phyloP scores from a whole-genome alignment of 768 basidiomycete genomes.

The Russula virescens region DNA sequence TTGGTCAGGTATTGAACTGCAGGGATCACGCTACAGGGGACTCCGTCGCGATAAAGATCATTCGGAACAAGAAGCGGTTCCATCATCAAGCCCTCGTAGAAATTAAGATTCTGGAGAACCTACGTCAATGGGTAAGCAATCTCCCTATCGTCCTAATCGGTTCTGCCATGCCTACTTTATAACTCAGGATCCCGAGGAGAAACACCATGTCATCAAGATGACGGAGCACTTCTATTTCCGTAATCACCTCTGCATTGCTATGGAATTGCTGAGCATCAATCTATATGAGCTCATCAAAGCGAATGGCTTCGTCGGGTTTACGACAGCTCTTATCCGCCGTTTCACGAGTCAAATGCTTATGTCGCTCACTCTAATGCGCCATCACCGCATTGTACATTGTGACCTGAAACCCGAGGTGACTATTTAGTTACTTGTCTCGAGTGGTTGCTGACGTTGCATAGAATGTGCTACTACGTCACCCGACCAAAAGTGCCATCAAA shows the following conservation, averaged over 20 bases:
- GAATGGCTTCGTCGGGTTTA: conserved; percentile 97
- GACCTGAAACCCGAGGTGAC: conserved; percentile 95
- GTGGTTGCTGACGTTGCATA: conserved; percentile 31
- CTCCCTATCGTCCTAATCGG: neutral
- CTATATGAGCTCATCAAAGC: conserved; percentile 99
- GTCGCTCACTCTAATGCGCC: conserved; percentile 88
- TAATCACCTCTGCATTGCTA: conserved; percentile 95
- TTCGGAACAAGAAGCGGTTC: conserved; percentile 98
- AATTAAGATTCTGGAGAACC: conserved; percentile 95
- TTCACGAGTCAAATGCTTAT: conserved; percentile 95
- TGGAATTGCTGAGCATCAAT: conserved; percentile 97
- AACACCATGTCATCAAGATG: conserved; percentile 97
- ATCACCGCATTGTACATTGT: conserved; percentile 97
- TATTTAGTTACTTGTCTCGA: neutral
- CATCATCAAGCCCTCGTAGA: conserved; percentile 98
- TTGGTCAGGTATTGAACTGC: conserved; percentile 94
- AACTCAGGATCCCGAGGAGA: conserved; percentile 86
- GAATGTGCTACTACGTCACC: conserved; percentile 94
- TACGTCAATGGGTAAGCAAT: conserved; percentile 92
- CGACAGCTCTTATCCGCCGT: conserved; percentile 87
- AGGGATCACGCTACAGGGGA: conserved; percentile 92
- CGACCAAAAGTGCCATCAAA: conserved; percentile 93
- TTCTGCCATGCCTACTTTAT: neutral
- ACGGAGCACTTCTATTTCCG: conserved; percentile 98
- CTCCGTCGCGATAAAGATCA: conserved; percentile 98